Base-by-base conservation (phyloP, 1,284 basidiomycete genomes). In the Trichosporon inkin region DNA sequence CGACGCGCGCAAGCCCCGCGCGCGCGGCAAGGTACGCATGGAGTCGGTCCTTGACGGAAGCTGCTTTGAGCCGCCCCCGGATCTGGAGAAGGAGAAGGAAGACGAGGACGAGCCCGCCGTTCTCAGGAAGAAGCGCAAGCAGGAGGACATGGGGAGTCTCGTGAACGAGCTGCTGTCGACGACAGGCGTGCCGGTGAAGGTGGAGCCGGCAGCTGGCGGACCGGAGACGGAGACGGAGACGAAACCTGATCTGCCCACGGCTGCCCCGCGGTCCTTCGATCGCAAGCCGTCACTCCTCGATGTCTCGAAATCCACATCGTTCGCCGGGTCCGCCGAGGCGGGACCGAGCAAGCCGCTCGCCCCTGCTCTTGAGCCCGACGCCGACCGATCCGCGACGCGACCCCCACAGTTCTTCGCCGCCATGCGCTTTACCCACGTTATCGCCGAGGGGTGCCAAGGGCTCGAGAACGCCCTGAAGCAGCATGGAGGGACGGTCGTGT, bases 111-210 rank as follows among this genome's bases (percentile, higher is more conserved):
- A 68, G 41, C 74, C 71, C 0, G 71, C 68, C 1, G 62, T 67
- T 0, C 52, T 76, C 10, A 40, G 52, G 10, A 62, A 66, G 17
- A 74, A 73, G 47, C 67, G 71, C 22, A 71, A 72, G 54, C 53
- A 66, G 34, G 71, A 68, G 10, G 61, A 60, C 28, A 53, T 68
- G 22, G 63, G 62, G 17, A 56, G 55, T 5, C 69, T 77, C 11
- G 74, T 75, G 13, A 68, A 66, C n/a, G 70, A 75, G 17, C 58
- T 76, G 55, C 63, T 77, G 6, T 69, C 68, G 10, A 70, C 70
- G 0, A 57, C 62, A 3, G 57, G 55, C 39, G 14, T 52, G 0
- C 39, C 39, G 6, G 35, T 17, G n/a, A 19, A 24, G 24, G 57
- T 28, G 40, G 40, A 38, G 28, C 40, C 38, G 35, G 19, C 55